Base-by-base conservation (phyloP, 2,329 filamentous ascomycete species). In the Colletotrichum ledebouriae region DNA sequence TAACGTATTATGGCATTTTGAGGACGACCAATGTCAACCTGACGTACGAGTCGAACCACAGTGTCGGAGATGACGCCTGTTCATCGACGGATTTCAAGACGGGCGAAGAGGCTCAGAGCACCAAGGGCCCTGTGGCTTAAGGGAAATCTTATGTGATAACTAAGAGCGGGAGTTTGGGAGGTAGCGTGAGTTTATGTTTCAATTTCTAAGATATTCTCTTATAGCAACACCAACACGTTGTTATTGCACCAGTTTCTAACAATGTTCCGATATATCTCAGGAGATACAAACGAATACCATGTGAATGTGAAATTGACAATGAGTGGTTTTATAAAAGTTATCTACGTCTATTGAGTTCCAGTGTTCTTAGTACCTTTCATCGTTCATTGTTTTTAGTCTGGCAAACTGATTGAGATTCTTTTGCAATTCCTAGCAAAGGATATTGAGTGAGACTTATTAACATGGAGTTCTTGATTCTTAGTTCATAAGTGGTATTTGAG, bases 1-100 rank as follows among this genome's bases (percentile, higher is more conserved):
- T 80, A 75, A 77, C 77, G 3, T 77, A 79, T 69, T 77, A 80
- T 53, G 78, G 79, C 39, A 81, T 81, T 39, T 71, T 81, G 57
- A 73, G 78, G 42, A 80, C 78, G 9, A 77, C 75, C 2, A 75
- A 79, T 15, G 70, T 76, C 17, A 67, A 75, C 49, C 11, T 59
- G 25, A 53, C 55, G 1, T 59, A 65, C 37, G 62, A 59, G 39
- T 65, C 62, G 20, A 59, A 53, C 39, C 17, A 46, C 12, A 59
- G 37, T 10, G 29, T 65, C 15, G 62, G 37, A 7, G 62, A 59
- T 2, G 62, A 65, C 25, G 47, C 55, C 1, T 37, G 62, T 4
- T 65, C 47, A 9, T 65, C 62, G 13, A 37, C 55, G 13, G 62
- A 65, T 29, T 65, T 53, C 44, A 60, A 44, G 47, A 53, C 29